phyloP scores from a whole-genome alignment of 2,329 filamentous ascomycete genomes.

The Colletotrichum echinochloae region DNA sequence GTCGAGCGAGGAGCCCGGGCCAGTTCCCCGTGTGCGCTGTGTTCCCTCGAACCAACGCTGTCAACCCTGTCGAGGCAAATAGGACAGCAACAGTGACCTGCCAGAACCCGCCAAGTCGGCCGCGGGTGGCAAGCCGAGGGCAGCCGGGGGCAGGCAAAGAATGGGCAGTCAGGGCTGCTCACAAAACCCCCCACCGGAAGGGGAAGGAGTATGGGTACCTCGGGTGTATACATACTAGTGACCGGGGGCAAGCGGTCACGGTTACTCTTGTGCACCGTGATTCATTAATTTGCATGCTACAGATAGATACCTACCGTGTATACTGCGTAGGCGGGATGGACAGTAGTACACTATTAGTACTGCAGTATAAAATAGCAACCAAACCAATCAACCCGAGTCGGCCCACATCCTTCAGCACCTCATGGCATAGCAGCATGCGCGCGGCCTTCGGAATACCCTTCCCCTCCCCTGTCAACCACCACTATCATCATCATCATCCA shows the following conservation, averaged over 20 bases:
- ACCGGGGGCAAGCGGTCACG: slow-evolving; percentile 4
- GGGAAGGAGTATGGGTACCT: slow-evolving; percentile 4
- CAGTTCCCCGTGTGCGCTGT: slow-evolving; percentile 33
- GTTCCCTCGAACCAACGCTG: slow-evolving; percentile 18
- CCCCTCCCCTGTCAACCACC: background rate
- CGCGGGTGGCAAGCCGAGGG: background rate
- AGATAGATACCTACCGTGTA: background rate
- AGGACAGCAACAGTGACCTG: slow-evolving; percentile 18
- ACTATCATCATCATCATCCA: background rate
- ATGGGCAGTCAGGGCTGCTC: background rate
- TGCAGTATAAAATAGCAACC: too few relatives aligned
- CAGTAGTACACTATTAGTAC: too few relatives aligned
- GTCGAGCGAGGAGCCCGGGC: slow-evolving; percentile 22
- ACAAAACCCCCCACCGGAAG: background rate
- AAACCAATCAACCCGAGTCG: slow-evolving; percentile 14
- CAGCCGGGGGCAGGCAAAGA: slow-evolving; percentile 4
- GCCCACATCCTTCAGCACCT: slow-evolving; percentile 37
- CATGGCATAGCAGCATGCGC: slow-evolving; percentile 11
- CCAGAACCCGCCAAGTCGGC: background rate
- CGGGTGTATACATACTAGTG: slow-evolving; percentile 14
- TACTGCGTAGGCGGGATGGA: too few relatives aligned
- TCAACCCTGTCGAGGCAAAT: slow-evolving; percentile 25
- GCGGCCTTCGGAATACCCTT: slow-evolving; percentile 4
- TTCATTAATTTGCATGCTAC: slow-evolving; percentile 6
- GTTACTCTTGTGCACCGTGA: slow-evolving; percentile 22